Percentiles rank a stretch among this genome's conserved stretches.
phyloP scores from a whole-genome alignment of 2,329 filamentous ascomycete genomes.

The Arthroderma sp. region DNA sequence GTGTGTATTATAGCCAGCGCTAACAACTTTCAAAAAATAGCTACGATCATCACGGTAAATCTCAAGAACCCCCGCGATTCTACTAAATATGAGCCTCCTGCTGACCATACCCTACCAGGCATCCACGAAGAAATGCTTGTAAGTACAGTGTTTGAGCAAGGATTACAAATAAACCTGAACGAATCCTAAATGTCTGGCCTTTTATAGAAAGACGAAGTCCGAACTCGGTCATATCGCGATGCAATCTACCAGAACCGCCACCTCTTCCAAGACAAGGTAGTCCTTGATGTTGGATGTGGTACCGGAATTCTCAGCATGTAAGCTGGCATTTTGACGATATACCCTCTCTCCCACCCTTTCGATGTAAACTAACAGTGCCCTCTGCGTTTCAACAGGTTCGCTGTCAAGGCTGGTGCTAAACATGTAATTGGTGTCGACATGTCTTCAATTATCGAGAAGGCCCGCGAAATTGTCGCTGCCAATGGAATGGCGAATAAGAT shows the following conservation, averaged over 20 bases:
- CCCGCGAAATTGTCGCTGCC: conserved; percentile 77
- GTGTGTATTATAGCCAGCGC: neutral
- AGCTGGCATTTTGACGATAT: conserved; percentile 18
- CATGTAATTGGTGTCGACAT: conserved; percentile 99
- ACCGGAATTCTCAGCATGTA: conserved; percentile 98
- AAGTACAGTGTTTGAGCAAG: conserved; percentile 31
- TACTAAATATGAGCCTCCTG: conserved; percentile 6
- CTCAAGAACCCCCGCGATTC: conserved; percentile 12
- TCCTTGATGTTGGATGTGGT: conserved; percentile 94
- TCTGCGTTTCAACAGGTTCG: conserved; percentile 55
- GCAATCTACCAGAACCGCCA: conserved; percentile 95
- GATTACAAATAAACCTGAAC: conserved; percentile 4
- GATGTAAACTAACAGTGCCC: conserved; percentile 8
- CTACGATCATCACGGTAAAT: conserved; percentile 90
- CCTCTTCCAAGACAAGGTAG: conserved; percentile 79
- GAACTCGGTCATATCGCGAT: conserved; percentile 92
- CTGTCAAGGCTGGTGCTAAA: conserved; percentile 87
- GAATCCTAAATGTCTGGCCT: conserved; percentile 6
- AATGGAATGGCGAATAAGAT: conserved; percentile 95
- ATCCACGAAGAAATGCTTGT: conserved; percentile 99
- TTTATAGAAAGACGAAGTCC: conserved; percentile 87
- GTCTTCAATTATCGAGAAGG: conserved; percentile 99
- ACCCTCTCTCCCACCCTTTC: conserved; percentile 8
- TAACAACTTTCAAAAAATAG: conserved; percentile 35
- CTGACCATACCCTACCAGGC: conserved; percentile 40